These are phyloP conservation scores for Sclerotinia borealis DNA, from an alignment of 2,329 filamentous ascomycete genomes.

Conservation along the genomic window DNA sequence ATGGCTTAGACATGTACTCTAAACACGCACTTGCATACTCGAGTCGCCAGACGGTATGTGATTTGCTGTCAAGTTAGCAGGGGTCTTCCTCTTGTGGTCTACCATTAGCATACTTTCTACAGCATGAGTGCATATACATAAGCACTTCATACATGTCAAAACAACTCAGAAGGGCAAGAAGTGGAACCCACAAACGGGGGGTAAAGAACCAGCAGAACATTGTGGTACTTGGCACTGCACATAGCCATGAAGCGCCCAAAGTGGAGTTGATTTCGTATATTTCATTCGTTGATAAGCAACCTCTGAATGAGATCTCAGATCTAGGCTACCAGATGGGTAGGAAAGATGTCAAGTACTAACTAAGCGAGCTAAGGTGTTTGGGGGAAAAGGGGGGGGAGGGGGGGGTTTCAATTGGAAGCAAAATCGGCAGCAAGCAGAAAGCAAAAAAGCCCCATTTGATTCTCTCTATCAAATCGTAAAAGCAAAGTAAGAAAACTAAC, in stretches of 20 bases:
- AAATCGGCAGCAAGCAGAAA: not conserved
- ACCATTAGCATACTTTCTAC: no score
- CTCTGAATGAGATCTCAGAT: not conserved
- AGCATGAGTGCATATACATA: not conserved
- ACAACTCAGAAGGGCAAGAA: not conserved
- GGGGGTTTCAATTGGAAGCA: not conserved
- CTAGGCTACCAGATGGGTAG: constrained; percentile 4
- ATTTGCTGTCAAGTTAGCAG: no score
- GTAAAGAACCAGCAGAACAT: not conserved
- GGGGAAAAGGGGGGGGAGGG: not conserved
- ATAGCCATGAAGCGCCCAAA: not conserved
- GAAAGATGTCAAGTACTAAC: not conserved
- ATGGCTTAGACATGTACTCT: no score
- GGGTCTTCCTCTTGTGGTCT: no score
- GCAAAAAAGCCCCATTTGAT: not conserved
- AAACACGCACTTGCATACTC: no score
- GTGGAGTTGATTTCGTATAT: constrained; percentile 5
- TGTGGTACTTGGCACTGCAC: not conserved
- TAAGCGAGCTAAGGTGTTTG: constrained; percentile 5
- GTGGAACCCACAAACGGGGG: not conserved
- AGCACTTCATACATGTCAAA: not conserved
- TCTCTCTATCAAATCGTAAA: not conserved
- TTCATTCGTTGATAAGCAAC: constrained; percentile 11
- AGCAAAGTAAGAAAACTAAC: constrained; percentile 7
- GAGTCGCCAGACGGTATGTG: no score